phyloP scores from a whole-genome alignment of 2,329 filamentous ascomycete genomes.

The Xylaria sp. region DNA sequence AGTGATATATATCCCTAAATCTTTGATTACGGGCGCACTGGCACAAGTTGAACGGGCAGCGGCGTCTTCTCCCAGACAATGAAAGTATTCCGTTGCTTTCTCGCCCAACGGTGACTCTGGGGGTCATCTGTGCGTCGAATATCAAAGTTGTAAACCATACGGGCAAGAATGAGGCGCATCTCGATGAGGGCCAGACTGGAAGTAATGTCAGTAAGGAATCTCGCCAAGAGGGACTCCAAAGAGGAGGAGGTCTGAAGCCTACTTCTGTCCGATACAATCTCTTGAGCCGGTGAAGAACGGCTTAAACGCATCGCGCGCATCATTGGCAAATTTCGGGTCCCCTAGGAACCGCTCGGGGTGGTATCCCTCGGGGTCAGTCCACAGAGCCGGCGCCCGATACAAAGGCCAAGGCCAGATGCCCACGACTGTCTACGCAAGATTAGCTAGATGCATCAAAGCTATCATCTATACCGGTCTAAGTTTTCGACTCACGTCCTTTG shows the following conservation, averaged over 20 bases:
- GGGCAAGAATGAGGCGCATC: conserved; percentile 10
- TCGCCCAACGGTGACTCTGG: conserved; percentile 2
- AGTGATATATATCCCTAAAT: no score
- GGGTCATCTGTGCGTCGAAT: background rate
- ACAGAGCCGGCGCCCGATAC: conserved; percentile 13
- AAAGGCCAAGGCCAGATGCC: conserved; percentile 15
- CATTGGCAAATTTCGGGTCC: conserved; percentile 4
- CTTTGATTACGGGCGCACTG: background rate
- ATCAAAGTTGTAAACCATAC: conserved; percentile 11
- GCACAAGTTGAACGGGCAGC: conserved; percentile 5
- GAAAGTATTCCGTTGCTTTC: conserved; percentile 10
- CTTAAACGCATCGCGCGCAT: conserved; percentile 11
- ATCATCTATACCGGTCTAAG: background rate
- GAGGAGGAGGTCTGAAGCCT: conserved; percentile 5
- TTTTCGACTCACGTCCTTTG: conserved; percentile 7
- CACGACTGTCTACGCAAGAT: conserved; percentile 11
- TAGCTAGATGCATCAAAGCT: background rate
- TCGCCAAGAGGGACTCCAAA: background rate
- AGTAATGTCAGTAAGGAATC: background rate
- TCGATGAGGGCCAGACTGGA: conserved; percentile 11
- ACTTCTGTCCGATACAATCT: conserved; percentile 18
- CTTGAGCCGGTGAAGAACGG: conserved; percentile 13
- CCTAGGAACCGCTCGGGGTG: conserved; percentile 12
- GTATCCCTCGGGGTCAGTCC: conserved; percentile 12
- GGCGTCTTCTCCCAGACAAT: conserved; percentile 15